Evolutionary conservation across 371 early-diverging fungal genomes (phyloP).

Genomic region (Mucor plumbeus): DNA sequence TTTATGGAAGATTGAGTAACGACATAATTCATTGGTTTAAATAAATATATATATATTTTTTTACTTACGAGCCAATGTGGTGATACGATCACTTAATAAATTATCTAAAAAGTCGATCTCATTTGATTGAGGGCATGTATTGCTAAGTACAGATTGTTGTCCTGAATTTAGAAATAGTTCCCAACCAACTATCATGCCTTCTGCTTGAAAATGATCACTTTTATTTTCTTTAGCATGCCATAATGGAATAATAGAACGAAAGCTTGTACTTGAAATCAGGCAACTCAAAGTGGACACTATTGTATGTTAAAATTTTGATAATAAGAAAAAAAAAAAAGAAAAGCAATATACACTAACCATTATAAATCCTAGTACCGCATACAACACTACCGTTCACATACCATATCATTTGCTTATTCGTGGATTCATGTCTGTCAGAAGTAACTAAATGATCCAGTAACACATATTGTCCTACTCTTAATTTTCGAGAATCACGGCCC

Average conservation of each 20-base stretch:
- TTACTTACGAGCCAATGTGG: conserved; percentile 24
- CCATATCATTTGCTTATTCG: conserved; percentile 32
- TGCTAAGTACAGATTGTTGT: conserved; percentile 16
- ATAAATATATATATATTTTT: too few species aligned
- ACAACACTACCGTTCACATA: conserved; percentile 50
- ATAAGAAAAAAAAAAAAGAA: too few species aligned
- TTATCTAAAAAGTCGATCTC: conserved; percentile 19
- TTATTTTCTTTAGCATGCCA: conserved; percentile 26
- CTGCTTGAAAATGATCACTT: conserved; percentile 40
- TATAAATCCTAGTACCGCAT: conserved; percentile 42
- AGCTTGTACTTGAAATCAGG: conserved; percentile 31
- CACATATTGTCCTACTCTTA: conserved; percentile 42
- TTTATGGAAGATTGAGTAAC: background rate
- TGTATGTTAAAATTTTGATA: background rate
- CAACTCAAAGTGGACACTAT: conserved; percentile 37
- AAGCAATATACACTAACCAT: conserved; percentile 27
- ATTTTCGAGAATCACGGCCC: conserved; percentile 30
- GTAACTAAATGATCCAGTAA: conserved; percentile 41
- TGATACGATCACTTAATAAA: conserved; percentile 27
- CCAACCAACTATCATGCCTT: conserved; percentile 41
- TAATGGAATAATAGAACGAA: conserved; percentile 30
- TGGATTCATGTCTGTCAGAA: conserved; percentile 26
- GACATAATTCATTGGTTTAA: background rate
- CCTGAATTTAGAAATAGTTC: conserved; percentile 22
- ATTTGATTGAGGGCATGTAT: conserved; percentile 1